These are phyloP conservation scores for Blastobotrys elegans DNA, from an alignment of 1,139 yeast genomes.

Conservation along the genomic window DNA sequence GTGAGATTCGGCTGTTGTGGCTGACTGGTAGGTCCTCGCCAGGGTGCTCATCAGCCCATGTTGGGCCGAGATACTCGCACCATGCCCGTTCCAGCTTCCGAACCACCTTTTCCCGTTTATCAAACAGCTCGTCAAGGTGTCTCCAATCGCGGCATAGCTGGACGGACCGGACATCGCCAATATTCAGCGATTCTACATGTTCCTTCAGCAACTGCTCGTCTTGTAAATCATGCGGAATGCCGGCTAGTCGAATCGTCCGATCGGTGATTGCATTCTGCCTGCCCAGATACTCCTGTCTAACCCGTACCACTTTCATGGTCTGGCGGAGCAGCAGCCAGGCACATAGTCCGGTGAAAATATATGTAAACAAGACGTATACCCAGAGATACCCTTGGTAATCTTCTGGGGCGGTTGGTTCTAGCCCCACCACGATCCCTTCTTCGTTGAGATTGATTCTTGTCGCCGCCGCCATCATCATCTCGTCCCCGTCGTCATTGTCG, in stretches of 20 bases:
- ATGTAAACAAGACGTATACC: slow-evolving; percentile 85
- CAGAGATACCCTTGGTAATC: slow-evolving; percentile 45
- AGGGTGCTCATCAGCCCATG: slow-evolving; percentile 21
- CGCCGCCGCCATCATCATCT: slow-evolving; percentile 3
- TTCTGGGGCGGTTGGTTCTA: slow-evolving; percentile 29
- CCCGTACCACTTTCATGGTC: slow-evolving; percentile 64
- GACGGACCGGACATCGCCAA: slow-evolving; percentile 73
- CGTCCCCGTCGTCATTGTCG: slow-evolving; percentile 48
- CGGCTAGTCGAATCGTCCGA: slow-evolving; percentile 81
- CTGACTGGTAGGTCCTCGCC: slow-evolving; percentile 6
- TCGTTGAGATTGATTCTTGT: background rate
- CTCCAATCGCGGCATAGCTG: slow-evolving; percentile 86
- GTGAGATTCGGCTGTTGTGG: background rate
- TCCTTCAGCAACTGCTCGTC: slow-evolving; percentile 61
- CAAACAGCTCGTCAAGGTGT: slow-evolving; percentile 58
- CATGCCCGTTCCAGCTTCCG: slow-evolving; percentile 64
- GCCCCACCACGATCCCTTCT: slow-evolving; percentile 5
- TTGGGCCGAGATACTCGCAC: slow-evolving; percentile 61
- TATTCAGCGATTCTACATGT: slow-evolving; percentile 70
- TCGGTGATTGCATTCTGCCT: slow-evolving; percentile 88
- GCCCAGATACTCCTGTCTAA: slow-evolving; percentile 80
- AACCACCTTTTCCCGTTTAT: slow-evolving; percentile 50
- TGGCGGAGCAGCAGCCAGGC: slow-evolving; percentile 58
- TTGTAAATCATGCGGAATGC: slow-evolving; percentile 81
- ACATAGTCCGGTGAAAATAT: slow-evolving; percentile 70